Evolutionary conservation across 192 early-diverging fungal species (phyloP), one percentile per base, ranked within the genome.

Genomic region (Backusella psychrophila): DNA sequence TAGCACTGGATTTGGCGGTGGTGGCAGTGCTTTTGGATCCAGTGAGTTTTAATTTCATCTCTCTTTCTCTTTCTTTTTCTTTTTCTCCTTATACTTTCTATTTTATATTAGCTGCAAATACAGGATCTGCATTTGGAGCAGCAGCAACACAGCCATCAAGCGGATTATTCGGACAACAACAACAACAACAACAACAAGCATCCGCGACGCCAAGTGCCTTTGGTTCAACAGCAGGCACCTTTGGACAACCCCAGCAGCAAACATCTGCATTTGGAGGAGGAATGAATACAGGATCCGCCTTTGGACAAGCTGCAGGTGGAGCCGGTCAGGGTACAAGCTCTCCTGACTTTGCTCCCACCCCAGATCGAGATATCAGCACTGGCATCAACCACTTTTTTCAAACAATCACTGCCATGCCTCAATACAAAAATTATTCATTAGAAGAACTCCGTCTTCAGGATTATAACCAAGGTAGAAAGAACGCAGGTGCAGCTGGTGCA

Each of bases 371-470:
- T 9, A 52, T 79, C 3, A 66, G 87, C 8, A 85, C 86, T 0
- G 90, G 89, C 31, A 80, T 86, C 7, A 89, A 85, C 44, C 90
- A 91, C 38, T 77, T 86, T 33, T 93, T 90, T 71, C 88, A 91
- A 34, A 85, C 86, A 66, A 93, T 97, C 53, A 87, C 90, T 42
- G 93, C 94, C 34, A 97, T 97, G 96, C 89, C 91, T 15, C 89
- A 85, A 19, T 99, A 99, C 77, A 90, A 89, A 73, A 89, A 86
- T 31, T 96, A 85, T 79, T 98, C 95, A 19, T 87, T 92, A 63
- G 96, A 99, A 86, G 96, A 99, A 83, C 90, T 99, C 53, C 89
- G 96, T 17, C 75, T 94, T 6, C 90, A 94, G 85, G 97, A 99
- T 79, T 99, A 99, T 72, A 79, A 85, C 69, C 89, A 93, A 72